Conservation (phyloP, 495 filamentous ascomycete genomes). For the Parathielavia appendiculata region DNA sequence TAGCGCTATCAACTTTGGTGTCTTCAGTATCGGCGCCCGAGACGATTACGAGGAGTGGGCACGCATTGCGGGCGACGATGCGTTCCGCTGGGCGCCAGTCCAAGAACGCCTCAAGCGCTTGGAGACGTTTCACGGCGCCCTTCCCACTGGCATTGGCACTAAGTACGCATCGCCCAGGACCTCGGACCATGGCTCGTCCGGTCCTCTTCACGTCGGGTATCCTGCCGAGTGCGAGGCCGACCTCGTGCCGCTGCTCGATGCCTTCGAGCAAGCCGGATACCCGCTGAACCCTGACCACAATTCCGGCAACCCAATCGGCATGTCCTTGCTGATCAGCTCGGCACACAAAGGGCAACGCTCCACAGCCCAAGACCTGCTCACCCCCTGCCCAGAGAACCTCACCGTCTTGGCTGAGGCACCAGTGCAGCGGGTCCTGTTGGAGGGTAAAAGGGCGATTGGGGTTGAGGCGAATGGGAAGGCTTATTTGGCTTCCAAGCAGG, state of each 20-base stretch:
- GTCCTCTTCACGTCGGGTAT: constrained; percentile 46
- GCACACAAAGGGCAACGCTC: constrained; percentile 44
- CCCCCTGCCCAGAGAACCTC: constrained; percentile 44
- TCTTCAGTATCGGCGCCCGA: constrained; percentile 51
- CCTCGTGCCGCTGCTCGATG: constrained; percentile 33
- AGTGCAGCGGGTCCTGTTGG: constrained; percentile 48
- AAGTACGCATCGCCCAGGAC: constrained; percentile 32
- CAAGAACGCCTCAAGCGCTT: constrained; percentile 46
- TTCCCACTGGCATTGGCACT: constrained; percentile 32
- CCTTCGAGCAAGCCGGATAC: constrained; percentile 45
- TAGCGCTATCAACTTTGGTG: constrained; percentile 59
- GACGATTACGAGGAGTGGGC: constrained; percentile 59
- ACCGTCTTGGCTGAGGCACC: constrained; percentile 45
- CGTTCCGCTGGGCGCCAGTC: constrained; percentile 49
- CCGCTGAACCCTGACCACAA: constrained; percentile 54
- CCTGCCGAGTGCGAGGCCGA: constrained; percentile 47
- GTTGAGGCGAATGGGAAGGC: constrained; percentile 39
- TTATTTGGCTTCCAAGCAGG: constrained; percentile 50
- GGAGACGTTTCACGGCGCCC: constrained; percentile 48
- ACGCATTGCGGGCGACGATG: constrained; percentile 35
- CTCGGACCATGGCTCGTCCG: constrained; percentile 47
- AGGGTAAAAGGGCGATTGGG: constrained; percentile 48
- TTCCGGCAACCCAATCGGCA: constrained; percentile 56
- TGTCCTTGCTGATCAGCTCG: constrained; percentile 47
- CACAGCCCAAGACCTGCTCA: constrained; percentile 50